These are phyloP conservation scores for Wickerhamiella azymoides DNA, from an alignment of 805 yeast species.

Conservation along the genomic window DNA sequence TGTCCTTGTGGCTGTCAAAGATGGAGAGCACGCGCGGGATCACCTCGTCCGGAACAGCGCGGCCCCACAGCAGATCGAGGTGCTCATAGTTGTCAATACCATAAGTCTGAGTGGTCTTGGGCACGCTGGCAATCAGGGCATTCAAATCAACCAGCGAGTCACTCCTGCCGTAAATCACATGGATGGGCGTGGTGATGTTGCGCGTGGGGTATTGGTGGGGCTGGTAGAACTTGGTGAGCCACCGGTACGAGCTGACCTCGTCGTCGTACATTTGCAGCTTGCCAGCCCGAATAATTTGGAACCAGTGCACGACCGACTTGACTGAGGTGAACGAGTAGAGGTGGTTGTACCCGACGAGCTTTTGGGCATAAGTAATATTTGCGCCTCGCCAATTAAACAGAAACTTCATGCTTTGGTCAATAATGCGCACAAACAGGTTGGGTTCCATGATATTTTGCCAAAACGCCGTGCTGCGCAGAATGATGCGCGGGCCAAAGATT, in stretches of 20 bases:
- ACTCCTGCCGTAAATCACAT: slow-evolving; percentile 59
- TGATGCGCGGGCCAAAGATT: slow-evolving; percentile 59
- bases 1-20: neutral
- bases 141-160: slow-evolving; percentile 84
- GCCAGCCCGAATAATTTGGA: slow-evolving; percentile 66
- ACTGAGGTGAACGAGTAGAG: slow-evolving; percentile 85
- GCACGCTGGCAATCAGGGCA: slow-evolving; percentile 56
- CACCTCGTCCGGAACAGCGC: slow-evolving; percentile 33
- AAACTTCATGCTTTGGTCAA: slow-evolving; percentile 53
- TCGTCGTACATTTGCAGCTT: slow-evolving; percentile 85
- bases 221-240: slow-evolving; percentile 29
- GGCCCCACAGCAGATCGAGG: slow-evolving; percentile 82
- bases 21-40: slow-evolving; percentile 11
- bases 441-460: slow-evolving; percentile 75
- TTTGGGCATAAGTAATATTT: slow-evolving; percentile 63
- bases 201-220: slow-evolving; percentile 51
- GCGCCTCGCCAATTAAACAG: slow-evolving; percentile 68
- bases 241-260: slow-evolving; percentile 18
- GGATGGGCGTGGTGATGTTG: slow-evolving; percentile 57
- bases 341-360: slow-evolving; percentile 69
- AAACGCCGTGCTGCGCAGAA: slow-evolving; percentile 60
- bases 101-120: slow-evolving; percentile 32
- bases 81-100: slow-evolving; percentile 68
- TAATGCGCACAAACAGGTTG: slow-evolving; percentile 53
- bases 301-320: slow-evolving; percentile 91